Base-by-base conservation (phyloP, 2,329 filamentous ascomycete species). In the Nannizziopsis barbatae region DNA sequence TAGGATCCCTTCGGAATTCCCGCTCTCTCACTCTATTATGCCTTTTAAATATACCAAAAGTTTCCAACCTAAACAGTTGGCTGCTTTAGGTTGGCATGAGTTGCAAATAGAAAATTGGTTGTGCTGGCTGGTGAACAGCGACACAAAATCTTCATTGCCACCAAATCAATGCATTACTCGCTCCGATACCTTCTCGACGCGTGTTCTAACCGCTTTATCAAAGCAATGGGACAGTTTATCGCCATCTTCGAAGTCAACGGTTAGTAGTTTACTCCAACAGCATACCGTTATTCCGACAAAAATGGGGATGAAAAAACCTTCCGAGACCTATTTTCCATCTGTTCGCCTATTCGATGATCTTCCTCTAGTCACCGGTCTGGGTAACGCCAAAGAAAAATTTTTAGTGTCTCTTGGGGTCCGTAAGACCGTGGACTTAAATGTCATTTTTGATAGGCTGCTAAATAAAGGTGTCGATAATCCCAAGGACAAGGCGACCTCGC, bases 261-360 rank as follows among this genome's bases (percentile, higher is more conserved):
- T 94, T 3, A 68, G 77, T 6, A 71, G 76, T 12, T 66, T 87
- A 3, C 70, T 96, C 2, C 76, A 80, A 46, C 70, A 75, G 1
- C 74, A 83, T 43, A 77, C 86, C 0, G 77, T 94, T 22, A 86
- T 98, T 60, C 92, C 92, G 0, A 96, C 92, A 0, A 95, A 87
- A 62, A 68, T 82, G 55, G 92, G 92, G 6, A 42, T 98, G 89
- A 83, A 74, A 57, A 84, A 78, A 56, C 92, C 92, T 3, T 69
- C 72, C 2, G 88, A 96, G 55, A 82, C 92, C 0, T 98, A 95
- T 65, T 95, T 98, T 60, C 80, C 86, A 1, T 84, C 80, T n/a
- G 92, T 98, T 33, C 92, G 87, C 62, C 72, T 98, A 0, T 98
- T 98, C 60, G 88, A 95, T 53, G 92, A 98, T 62, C 72, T 98